phyloP scores from a whole-genome alignment of 768 basidiomycete genomes.

The Termitomyces sp. region DNA sequence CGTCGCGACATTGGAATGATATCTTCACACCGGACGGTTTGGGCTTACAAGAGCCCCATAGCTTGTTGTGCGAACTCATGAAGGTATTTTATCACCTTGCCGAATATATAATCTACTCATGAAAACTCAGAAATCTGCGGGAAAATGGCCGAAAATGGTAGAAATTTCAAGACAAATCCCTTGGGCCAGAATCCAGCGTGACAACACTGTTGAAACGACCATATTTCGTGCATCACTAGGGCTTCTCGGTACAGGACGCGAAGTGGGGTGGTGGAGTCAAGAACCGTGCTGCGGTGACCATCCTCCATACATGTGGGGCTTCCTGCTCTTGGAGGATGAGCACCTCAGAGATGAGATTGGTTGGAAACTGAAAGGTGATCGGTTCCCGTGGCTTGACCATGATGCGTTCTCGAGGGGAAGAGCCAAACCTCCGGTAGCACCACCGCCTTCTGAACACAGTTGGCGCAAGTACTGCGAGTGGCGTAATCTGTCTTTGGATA shows the following conservation, averaged over 20 bases:
- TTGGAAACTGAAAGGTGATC: constrained; percentile 35
- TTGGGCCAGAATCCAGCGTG: constrained; percentile 10
- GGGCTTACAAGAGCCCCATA: background rate
- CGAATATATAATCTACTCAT: too few species aligned
- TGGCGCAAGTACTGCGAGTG: constrained; percentile 48
- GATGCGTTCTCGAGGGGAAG: constrained; percentile 23
- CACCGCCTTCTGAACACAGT: constrained; percentile 25
- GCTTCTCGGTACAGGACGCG: constrained; percentile 33
- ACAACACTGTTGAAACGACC: constrained; percentile 8
- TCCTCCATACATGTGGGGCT: constrained; percentile 31
- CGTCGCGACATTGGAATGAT: background rate
- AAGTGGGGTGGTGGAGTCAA: constrained; percentile 41
- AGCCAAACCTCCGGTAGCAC: constrained; percentile 21
- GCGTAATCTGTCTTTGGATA: constrained; percentile 41
- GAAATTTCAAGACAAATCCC: background rate
- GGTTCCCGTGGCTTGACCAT: constrained; percentile 30
- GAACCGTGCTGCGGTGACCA: constrained; percentile 17
- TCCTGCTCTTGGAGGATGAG: constrained; percentile 29
- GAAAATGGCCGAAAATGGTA: background rate
- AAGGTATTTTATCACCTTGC: background rate
- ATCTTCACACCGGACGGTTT: background rate
- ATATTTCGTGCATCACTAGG: constrained; percentile 17
- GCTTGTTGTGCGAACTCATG: background rate
- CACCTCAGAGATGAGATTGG: constrained; percentile 29
- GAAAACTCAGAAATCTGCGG: background rate